Evolutionary conservation across 352 stramenopile genomes (phyloP).

Genomic region (Globisporangium parvum): DNA sequence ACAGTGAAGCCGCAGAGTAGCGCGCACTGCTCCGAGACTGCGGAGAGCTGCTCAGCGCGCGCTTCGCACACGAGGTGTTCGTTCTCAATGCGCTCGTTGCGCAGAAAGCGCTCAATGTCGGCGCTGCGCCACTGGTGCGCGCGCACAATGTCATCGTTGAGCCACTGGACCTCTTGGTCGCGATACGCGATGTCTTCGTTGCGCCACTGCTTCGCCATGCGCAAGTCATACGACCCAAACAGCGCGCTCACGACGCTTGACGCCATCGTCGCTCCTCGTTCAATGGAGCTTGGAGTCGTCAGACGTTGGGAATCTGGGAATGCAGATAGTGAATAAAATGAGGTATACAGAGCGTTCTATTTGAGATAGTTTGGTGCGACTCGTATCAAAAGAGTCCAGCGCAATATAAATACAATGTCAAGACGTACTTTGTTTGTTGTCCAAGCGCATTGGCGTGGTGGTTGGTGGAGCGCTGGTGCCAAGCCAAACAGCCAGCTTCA

Average conservation of each 20-base stretch:
- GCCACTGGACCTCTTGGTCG: slow-evolving; percentile 73
- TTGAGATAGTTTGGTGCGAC: too few species aligned
- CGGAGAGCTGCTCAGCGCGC: slow-evolving; percentile 61
- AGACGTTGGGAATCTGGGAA: too few species aligned
- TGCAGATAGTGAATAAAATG: too few species aligned
- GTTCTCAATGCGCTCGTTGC: slow-evolving; percentile 55
- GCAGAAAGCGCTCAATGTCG: slow-evolving; percentile 65
- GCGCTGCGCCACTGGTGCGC: slow-evolving; percentile 57
- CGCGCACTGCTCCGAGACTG: slow-evolving; percentile 60
- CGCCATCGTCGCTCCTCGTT: slow-evolving; percentile 22
- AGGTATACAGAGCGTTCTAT: too few species aligned
- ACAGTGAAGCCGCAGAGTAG: slow-evolving; percentile 69
- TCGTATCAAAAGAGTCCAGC: too few species aligned
- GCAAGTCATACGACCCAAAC: slow-evolving; percentile 76
- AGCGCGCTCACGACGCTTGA: slow-evolving; percentile 53
- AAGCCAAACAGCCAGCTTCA: too few species aligned
- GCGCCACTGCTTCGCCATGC: slow-evolving; percentile 70
- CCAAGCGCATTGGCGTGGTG: too few species aligned
- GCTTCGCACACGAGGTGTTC: slow-evolving; percentile 58
- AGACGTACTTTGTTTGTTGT: too few species aligned
- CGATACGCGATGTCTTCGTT: slow-evolving; percentile 61
- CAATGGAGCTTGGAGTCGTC: too few species aligned
- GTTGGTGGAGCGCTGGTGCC: too few species aligned
- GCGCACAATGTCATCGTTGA: slow-evolving; percentile 68
- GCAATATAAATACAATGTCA: too few species aligned